Evolutionary conservation across 495 filamentous ascomycete species (phyloP), one percentile per base, ranked within the genome.

Genomic region (Aspergillus olivimuriae): DNA sequence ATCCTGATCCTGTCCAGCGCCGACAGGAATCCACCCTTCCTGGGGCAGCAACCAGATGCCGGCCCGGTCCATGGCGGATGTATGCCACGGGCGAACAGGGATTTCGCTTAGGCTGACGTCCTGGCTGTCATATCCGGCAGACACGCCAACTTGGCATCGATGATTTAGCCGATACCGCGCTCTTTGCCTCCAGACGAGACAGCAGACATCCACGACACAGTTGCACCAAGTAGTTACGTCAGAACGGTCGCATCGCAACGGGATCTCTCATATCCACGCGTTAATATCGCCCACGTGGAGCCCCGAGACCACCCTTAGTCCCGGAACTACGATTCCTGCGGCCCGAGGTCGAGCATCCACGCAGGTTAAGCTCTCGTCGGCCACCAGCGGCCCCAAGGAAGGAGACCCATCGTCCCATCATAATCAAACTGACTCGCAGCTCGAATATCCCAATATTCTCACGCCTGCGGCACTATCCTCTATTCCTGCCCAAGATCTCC

Each of bases 21-120:
- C 24, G 11, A 28, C 24, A 28, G 11, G 24, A 28, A 14, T 41
- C 10, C 9, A 31, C 34, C 39, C 31, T 24, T 45, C 46, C 28
- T 34, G 36, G 36, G 24, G 35, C 32, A 22, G 32, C 8, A 33
- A 28, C 32, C 49, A 33, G 39, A 43, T 50, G 42, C 34, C 48
- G 48, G 53, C 41, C 41, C 52, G 53, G 53, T 49, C 53, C 52
- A 51, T 41, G 34, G 46, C 46, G 46, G 50, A 12, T 39, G 32
- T 31, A 42, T 53, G 43, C 45, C 50, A 49, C 41, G 41, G 45
- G 33, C 50, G 45, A 46, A 44, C 44, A 45, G 43, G 50, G 45
- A 45, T 48, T 18, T 19, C 17, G 4, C 35, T 8, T 8, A 15
- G 33, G 33, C 6, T 38, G 16, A 14, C 17, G 37, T 7, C 4